Conservation (phyloP, 192 early-diverging fungal species). For the Coemansia javaensis region DNA sequence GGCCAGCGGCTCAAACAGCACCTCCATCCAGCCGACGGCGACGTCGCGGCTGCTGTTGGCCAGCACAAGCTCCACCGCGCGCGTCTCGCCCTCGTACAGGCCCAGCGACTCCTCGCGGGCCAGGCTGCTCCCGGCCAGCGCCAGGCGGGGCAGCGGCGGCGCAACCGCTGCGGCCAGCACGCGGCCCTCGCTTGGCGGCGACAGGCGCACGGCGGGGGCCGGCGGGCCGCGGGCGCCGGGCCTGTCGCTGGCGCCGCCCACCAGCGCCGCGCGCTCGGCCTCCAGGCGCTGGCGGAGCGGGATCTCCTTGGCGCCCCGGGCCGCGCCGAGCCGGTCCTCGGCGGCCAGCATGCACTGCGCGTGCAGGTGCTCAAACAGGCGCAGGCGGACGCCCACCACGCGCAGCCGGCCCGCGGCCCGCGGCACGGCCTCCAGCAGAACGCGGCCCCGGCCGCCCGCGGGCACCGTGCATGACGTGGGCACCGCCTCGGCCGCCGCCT, state of each 20-base stretch:
- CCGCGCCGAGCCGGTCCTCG: constrained; percentile 15
- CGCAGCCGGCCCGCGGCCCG: constrained; percentile 12
- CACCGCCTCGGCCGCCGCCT: not conserved
- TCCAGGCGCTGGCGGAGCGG: constrained; percentile 29
- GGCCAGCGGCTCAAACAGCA: constrained; percentile 31
- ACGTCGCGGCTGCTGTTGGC: constrained; percentile 20
- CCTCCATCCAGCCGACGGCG: constrained; percentile 10
- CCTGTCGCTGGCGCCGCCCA: too few species aligned
- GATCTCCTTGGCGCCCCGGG: constrained; percentile 7
- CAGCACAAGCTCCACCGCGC: constrained; percentile 14
- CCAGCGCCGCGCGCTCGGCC: constrained; percentile 24
- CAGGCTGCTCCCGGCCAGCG: constrained; percentile 10
- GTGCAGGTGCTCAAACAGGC: constrained; percentile 29
- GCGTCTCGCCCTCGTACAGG: constrained; percentile 39
- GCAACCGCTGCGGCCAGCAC: constrained; percentile 16
- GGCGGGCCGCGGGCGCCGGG: not conserved
- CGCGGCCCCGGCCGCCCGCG: constrained; percentile 13
- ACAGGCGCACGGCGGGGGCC: constrained; percentile 10
- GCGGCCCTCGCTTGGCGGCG: constrained; percentile 17
- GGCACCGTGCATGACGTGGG: constrained; percentile 13
- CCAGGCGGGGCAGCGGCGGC: constrained; percentile 20
- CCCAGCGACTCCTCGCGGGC: constrained; percentile 26
- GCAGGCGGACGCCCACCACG: constrained; percentile 16
- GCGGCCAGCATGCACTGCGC: constrained; percentile 22
- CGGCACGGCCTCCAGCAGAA: constrained; percentile 23